Evolutionary conservation across 352 stramenopile species (phyloP), one percentile per base, ranked within the genome.

Genomic region (Pilasporangium apinafurcum): DNA sequence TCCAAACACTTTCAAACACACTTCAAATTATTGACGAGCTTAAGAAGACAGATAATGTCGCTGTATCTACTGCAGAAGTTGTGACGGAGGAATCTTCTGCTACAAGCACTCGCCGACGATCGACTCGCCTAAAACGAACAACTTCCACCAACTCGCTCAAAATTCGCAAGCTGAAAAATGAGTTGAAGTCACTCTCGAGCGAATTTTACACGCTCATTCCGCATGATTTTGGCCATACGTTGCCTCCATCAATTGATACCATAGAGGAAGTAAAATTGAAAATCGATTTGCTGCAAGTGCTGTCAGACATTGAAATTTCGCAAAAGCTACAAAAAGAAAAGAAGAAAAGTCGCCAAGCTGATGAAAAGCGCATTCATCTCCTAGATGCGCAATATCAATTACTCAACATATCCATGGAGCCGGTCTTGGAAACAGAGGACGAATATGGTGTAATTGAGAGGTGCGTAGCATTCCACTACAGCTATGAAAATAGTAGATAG

Each of bases 201-300:
- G 65, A 78, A 21, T 86, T 88, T 36, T 88, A 88, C 55, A 70
- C 72, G 41, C 53, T 83, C 8, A 83, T 88, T 27, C 76, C 76
- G 30, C 72, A 88, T 31, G 62, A 83, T 14, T 86, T 86, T 48
- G 72, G 65, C n/a, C 67, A 67, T 6, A 53, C 55, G 5, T 20
- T 83, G 27, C 72, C 76, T 1, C 72, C 70, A 0, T 40, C 70
- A 16, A 82, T 88, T 40, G 52, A 50, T 2, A 69, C 58, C n/a
- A 66, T 82, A 42, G 59, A 59, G 10, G 68, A 77, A 31, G 44
- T 88, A 16, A 79, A 82, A 37, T 29, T 65, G 36, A 86, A 86
- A 34, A 50, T 86, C 0, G 68, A 79, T 14, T 35, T 86, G 42
- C 64, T 86, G 5, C 58, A 84, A 53, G 60, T 82, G 37, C 44